Conservation (phyloP, 495 filamentous ascomycete species). For the Aspergillus ostianus region DNA sequence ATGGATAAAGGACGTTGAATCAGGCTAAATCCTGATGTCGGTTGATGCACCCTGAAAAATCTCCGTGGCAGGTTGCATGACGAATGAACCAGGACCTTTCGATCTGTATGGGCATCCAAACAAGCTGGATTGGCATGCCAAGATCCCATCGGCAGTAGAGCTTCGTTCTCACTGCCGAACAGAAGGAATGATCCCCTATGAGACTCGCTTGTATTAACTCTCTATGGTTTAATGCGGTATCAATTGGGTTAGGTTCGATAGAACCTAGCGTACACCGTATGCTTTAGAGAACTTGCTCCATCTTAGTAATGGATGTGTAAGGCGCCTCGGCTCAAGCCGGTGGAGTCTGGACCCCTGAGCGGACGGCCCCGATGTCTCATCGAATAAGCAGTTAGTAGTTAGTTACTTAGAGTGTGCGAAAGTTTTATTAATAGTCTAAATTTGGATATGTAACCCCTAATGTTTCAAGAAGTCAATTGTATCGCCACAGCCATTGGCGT, state of each 20-base stretch:
- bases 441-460: too few relatives aligned
- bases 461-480: too few relatives aligned
- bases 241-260: neutral
- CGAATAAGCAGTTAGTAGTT: too few relatives aligned
- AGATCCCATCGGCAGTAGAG: slow-evolving; percentile 2
- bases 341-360: too few relatives aligned
- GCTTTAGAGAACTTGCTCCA: too few relatives aligned
- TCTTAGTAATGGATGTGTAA: too few relatives aligned
- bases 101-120: slow-evolving; percentile 1
- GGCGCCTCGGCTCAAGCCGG: too few relatives aligned
- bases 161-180: neutral
- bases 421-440: too few relatives aligned
- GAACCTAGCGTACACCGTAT: neutral
- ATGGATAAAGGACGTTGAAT: neutral
- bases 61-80: neutral
- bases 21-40: neutral
- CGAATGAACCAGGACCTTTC: neutral
- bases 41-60: slow-evolving; percentile 6
- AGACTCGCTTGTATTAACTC: neutral
- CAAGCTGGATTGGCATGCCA: slow-evolving; percentile 3
- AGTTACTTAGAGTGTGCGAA: too few relatives aligned
- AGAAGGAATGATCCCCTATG: neutral
- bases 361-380: too few relatives aligned
- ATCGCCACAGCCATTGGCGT: too few relatives aligned
- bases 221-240: neutral